A percentile compares a stretch with the other conserved stretches of the same genome.
Evolutionary conservation across 108 stramenopile species (phyloP).

Genomic region (Cyclotella kingstonii): DNA sequence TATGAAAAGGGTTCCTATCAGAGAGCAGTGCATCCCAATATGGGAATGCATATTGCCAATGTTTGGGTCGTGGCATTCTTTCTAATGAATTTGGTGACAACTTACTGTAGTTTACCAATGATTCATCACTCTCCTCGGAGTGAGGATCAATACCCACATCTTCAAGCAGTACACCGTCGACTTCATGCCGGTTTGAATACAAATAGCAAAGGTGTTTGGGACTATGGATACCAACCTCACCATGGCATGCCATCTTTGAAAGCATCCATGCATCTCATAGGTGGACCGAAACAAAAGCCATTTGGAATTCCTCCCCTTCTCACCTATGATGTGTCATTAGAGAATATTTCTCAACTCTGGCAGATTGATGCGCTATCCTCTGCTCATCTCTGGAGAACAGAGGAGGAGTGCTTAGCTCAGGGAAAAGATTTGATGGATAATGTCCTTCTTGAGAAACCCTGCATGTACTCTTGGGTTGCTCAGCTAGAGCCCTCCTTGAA

Average conservation of each 20-base stretch:
- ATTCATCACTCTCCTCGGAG: background rate
- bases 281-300: conserved; percentile 56
- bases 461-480: conserved; percentile 68
- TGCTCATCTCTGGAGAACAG: conserved; percentile 23
- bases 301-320: conserved; percentile 66
- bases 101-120: conserved; percentile 53
- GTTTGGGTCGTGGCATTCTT: conserved; percentile 67
- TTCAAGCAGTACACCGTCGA: background rate
- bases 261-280: conserved; percentile 13
- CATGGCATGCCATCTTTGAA: conserved; percentile 27
- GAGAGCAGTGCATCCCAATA: conserved; percentile 77
- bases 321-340: conserved; percentile 54
- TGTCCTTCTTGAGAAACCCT: conserved; percentile 34
- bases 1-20: conserved; percentile 31
- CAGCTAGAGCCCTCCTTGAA: conserved; percentile 48
- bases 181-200: conserved; percentile 28
- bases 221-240: conserved; percentile 14
- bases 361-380: conserved; percentile 8
- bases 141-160: background rate
- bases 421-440: conserved; percentile 1
- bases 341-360: conserved; percentile 65
- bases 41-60: conserved; percentile 71
- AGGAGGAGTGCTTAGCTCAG: conserved; percentile 19
- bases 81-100: conserved; percentile 64
- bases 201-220: conserved; percentile 15